Evolutionary conservation across 1,284 basidiomycete genomes (phyloP), one percentile per base, ranked within the genome.

Genomic region (Rhodotorula sp.): DNA sequence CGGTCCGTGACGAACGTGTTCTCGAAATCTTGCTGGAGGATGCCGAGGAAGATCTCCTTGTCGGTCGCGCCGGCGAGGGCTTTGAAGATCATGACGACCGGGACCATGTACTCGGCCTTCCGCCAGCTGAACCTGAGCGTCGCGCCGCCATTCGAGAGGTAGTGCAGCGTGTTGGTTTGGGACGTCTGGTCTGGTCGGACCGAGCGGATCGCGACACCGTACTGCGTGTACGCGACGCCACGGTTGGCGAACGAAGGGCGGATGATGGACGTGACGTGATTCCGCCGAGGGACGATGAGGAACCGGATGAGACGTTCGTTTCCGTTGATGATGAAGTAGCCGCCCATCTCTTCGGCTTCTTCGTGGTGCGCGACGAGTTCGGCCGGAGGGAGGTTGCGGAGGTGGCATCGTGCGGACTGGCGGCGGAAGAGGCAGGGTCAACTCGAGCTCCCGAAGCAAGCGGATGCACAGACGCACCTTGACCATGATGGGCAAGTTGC

Each of bases 301-400:
- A 94, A 98, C 68, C 96, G 93, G 77, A 99, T 93, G 75, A 99
- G 87, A 82, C 94, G 92, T 83, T 99, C 96, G 83, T 98, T 99
- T 72, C 96, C 96, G 81, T 99, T 99, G 80, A 99, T 90, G 77
- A 99, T 87, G 79, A 99, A 99, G 83, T 99, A 99, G 36, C 95
- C 96, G 57, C 96, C 96, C 79, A 98, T 96, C 80, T 99, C 96
- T 82, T 95, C 94, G 5, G 96, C 89, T 79, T 99, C 96, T 84
- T 99, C 96, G 79, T 95, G 90, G 76, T 89, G 89, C 68, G 84
- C 83, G 57, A 99, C 92, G 62, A 99, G 89, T 68, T 93, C 90
- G 15, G 89, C 85, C 8, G 95, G 91, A 4, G 92, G 87, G 82
- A 97, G 86, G 53, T 86, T 86, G 54, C 89, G 88, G 34, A 99